phyloP scores from a whole-genome alignment of 1,284 basidiomycete genomes.

The Ustanciosporium gigantosporum region DNA sequence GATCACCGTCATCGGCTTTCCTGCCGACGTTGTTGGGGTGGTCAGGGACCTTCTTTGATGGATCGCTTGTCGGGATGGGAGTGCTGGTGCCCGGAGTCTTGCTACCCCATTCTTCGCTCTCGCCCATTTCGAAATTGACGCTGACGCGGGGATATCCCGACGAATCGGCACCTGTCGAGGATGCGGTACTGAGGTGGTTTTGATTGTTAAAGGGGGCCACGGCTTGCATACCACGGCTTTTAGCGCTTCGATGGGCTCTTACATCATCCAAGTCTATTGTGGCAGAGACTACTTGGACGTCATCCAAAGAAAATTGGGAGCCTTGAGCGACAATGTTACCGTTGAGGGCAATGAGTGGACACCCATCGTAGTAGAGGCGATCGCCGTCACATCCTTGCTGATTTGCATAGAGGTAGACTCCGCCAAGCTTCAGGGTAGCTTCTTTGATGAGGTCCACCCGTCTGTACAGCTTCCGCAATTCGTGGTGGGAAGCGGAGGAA shows the following conservation, averaged over 20 bases:
- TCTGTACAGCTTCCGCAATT: conserved; percentile 87
- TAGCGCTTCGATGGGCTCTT: conserved; percentile 76
- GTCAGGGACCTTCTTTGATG: too few relatives aligned
- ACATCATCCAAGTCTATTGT: conserved; percentile 95
- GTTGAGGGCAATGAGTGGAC: conserved; percentile 92
- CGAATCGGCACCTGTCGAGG: not conserved
- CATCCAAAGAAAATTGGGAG: conserved; percentile 90
- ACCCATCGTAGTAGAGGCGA: conserved; percentile 95
- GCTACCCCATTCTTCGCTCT: conserved; percentile 59
- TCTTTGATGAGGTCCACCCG: conserved; percentile 95
- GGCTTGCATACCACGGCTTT: conserved; percentile 85
- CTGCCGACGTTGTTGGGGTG: not conserved
- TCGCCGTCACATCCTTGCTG: conserved; percentile 99
- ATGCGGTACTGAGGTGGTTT: too few relatives aligned
- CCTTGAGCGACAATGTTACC: conserved; percentile 91
- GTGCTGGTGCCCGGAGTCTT: conserved; percentile 27
- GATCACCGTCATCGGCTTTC: conserved; percentile 3
- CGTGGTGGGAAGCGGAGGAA: conserved; percentile 95
- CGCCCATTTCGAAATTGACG: conserved; percentile 63
- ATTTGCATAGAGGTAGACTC: conserved; percentile 96
- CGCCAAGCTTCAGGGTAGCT: conserved; percentile 93
- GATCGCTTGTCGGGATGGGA: too few relatives aligned
- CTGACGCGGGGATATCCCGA: conserved; percentile 68
- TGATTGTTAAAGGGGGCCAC: conserved; percentile 63
- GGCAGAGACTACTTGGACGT: conserved; percentile 92